Conservation (phyloP, 768 basidiomycete genomes). For the Rickenella mellea region DNA sequence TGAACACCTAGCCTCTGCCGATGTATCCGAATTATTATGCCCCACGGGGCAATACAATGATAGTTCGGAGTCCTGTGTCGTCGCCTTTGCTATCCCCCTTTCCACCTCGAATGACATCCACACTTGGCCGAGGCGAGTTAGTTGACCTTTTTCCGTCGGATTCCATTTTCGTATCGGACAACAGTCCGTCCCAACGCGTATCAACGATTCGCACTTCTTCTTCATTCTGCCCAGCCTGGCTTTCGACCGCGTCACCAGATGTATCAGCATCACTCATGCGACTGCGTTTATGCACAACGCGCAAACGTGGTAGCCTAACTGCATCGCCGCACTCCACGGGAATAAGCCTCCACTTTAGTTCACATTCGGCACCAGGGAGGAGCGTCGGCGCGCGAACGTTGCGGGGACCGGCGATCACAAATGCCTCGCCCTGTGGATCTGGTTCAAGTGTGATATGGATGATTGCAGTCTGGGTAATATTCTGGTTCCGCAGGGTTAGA, state of each 20-base stretch:
- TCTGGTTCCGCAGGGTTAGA: constrained; percentile 56
- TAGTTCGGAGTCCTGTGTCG: too few species aligned
- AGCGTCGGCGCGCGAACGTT: constrained; percentile 59
- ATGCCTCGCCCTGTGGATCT: constrained; percentile 50
- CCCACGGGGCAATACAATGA: too few species aligned
- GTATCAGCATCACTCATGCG: constrained; percentile 19
- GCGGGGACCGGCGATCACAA: constrained; percentile 73
- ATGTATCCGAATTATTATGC: too few species aligned
- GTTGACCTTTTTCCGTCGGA: too few species aligned
- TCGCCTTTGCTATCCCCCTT: too few species aligned
- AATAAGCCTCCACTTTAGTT: constrained; percentile 55
- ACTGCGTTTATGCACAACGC: constrained; percentile 44
- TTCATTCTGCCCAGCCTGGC: constrained; percentile 12
- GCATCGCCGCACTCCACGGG: constrained; percentile 64
- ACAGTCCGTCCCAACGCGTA: constrained; percentile 30
- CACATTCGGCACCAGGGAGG: constrained; percentile 64
- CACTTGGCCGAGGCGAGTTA: too few species aligned
- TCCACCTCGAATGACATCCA: too few species aligned
- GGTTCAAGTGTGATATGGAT: constrained; percentile 67
- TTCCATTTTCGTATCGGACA: constrained; percentile 3
- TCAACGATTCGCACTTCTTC: constrained; percentile 44
- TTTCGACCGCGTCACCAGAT: constrained; percentile 13
- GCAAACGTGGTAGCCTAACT: constrained; percentile 51
- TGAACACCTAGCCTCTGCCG: too few species aligned
- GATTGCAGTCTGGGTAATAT: constrained; percentile 55